Evolutionary conservation across 163 green algal species (phyloP).

Genomic region (Prototheca wickerhamii): DNA sequence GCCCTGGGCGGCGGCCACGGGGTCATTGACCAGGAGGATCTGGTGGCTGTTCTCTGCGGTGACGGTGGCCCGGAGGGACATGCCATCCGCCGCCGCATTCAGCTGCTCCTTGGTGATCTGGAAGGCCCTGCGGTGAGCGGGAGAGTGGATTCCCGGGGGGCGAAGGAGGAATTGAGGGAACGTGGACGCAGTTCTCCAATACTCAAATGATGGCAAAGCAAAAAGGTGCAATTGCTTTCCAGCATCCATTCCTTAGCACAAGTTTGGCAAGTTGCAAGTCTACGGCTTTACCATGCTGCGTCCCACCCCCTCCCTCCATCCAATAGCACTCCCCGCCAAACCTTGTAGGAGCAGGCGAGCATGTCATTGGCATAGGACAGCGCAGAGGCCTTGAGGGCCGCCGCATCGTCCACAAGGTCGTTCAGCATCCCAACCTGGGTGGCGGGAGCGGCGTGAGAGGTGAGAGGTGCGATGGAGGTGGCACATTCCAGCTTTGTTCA

Average conservation of each 20-base stretch:
- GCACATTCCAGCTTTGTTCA: too few relatives aligned
- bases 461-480: neutral
- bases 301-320: neutral
- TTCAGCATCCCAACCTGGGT: constrained; percentile 20
- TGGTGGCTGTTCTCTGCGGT: constrained; percentile 19
- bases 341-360: constrained; percentile 4
- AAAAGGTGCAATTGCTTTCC: too few relatives aligned
- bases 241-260: too few relatives aligned
- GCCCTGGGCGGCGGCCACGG: neutral
- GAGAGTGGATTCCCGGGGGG: neutral
- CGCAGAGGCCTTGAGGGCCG: constrained; percentile 4
- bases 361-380: constrained; percentile 8
- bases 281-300: too few relatives aligned
- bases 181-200: too few relatives aligned
- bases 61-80: constrained; percentile 14
- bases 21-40: constrained; percentile 27
- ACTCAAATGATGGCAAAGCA: too few relatives aligned
- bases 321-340: neutral
- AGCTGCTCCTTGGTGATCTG: constrained; percentile 35
- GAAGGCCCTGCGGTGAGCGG: neutral
- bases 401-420: constrained; percentile 9
- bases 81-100: constrained; percentile 10
- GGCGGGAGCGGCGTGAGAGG: neutral
- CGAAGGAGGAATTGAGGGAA: too few relatives aligned
- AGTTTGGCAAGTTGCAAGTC: too few relatives aligned